Evolutionary conservation across 306 rosid genomes (phyloP).

Genomic region (Acacia confusa): DNA sequence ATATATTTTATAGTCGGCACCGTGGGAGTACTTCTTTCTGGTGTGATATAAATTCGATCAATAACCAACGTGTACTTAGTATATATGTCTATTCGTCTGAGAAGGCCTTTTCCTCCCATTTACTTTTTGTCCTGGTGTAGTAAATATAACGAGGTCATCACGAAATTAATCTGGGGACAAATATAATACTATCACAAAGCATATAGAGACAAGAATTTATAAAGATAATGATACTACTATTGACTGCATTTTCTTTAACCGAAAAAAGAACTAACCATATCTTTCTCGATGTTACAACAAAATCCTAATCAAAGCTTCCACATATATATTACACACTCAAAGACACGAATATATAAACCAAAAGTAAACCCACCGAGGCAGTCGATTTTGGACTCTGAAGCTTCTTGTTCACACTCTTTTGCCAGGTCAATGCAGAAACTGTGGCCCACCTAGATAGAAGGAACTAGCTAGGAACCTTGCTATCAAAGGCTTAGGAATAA

Average conservation of each 20-base stretch:
- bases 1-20: no score
- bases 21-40: background rate
- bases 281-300: slow-evolving; percentile 63
- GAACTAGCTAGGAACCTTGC: slow-evolving; percentile 23
- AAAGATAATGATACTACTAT: slow-evolving; percentile 17
- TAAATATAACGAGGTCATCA: background rate
- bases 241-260: slow-evolving; percentile 22
- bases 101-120: background rate
- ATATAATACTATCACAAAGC: slow-evolving; percentile 12
- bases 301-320: slow-evolving; percentile 46
- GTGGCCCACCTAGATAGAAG: slow-evolving; percentile 26
- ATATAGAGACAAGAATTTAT: background rate
- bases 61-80: background rate
- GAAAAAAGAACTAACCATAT: slow-evolving; percentile 41
- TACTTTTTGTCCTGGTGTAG: no score
- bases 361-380: slow-evolving; percentile 38
- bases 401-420: slow-evolving; percentile 56
- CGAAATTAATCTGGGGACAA: background rate
- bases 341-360: slow-evolving; percentile 36
- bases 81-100: background rate
- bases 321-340: slow-evolving; percentile 33
- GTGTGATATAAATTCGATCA: background rate
- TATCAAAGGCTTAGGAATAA: slow-evolving; percentile 23
- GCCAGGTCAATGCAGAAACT: slow-evolving; percentile 33
- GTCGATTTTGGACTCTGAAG: slow-evolving; percentile 52